These are phyloP conservation scores for Stereum hirsutum DNA, from an alignment of 1,284 basidiomycete genomes.

Conservation along the genomic window DNA sequence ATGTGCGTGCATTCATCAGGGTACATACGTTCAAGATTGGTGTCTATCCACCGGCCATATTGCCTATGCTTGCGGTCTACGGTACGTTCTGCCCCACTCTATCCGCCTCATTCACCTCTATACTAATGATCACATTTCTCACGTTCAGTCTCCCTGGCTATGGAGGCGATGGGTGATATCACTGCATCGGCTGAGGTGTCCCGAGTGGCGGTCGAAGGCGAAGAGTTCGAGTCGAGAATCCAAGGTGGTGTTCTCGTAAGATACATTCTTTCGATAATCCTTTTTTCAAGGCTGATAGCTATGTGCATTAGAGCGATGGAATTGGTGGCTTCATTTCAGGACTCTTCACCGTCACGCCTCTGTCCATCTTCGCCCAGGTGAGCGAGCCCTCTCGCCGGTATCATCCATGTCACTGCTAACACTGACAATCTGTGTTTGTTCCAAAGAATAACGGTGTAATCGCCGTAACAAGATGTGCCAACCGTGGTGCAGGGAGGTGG, in stretches of 20 bases:
- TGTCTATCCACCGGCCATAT: conserved; percentile 74
- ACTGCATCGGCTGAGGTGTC: conserved; percentile 82
- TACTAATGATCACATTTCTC: neutral
- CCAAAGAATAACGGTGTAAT: conserved; percentile 78
- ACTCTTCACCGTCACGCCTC: conserved; percentile 72
- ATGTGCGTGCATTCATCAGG: no score
- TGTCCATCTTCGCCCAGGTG: conserved; percentile 74
- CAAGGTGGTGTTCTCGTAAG: conserved; percentile 77
- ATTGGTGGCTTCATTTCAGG: conserved; percentile 68
- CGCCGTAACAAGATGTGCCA: conserved; percentile 66
- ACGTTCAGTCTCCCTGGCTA: conserved; percentile 51
- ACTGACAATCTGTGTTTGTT: neutral
- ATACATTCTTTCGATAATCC: conserved; percentile 9
- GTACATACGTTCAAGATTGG: conserved; percentile 73
- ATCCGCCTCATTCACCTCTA: neutral
- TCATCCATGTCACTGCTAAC: neutral
- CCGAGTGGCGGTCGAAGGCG: conserved; percentile 55
- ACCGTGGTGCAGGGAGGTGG: conserved; percentile 60
- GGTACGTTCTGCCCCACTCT: conserved; percentile 25
- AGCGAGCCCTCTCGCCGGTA: conserved; percentile 2
- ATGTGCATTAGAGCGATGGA: conserved; percentile 49
- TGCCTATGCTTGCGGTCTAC: conserved; percentile 81
- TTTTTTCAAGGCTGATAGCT: neutral
- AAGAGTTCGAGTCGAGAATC: conserved; percentile 71
- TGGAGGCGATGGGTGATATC: conserved; percentile 85